phyloP scores from a whole-genome alignment of 106 monocot species.

The Amphibolis antarctica region DNA sequence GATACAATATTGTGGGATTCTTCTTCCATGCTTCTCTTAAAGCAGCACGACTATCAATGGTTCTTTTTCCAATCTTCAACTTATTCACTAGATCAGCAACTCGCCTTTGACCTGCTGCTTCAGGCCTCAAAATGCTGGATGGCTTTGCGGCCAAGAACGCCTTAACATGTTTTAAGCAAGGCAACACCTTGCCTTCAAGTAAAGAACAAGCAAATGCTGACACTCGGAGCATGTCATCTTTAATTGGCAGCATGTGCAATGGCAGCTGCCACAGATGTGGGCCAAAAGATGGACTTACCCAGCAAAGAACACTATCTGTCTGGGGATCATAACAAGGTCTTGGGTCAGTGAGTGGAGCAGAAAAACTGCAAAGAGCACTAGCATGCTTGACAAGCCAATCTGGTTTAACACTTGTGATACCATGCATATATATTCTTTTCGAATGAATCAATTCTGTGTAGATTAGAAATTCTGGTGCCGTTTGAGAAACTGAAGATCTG shows the following conservation, averaged over 20 bases:
- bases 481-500: slow-evolving; percentile 59
- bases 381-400: slow-evolving; percentile 81
- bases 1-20: slow-evolving; percentile 33
- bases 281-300: slow-evolving; percentile 80
- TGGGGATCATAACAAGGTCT: slow-evolving; percentile 74
- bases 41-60: slow-evolving; percentile 46
- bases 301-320: slow-evolving; percentile 51
- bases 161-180: slow-evolving; percentile 50
- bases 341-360: slow-evolving; percentile 59
- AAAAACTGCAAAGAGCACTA: slow-evolving; percentile 64
- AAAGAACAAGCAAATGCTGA: slow-evolving; percentile 72
- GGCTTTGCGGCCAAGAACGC: slow-evolving; percentile 44
- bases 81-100: slow-evolving; percentile 55
- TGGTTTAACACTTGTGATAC: slow-evolving; percentile 65
- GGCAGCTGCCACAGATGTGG: slow-evolving; percentile 85
- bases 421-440: slow-evolving; percentile 86
- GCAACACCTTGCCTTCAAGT: slow-evolving; percentile 71
- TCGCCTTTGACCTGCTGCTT: slow-evolving; percentile 55
- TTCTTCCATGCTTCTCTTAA: slow-evolving; percentile 54
- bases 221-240: slow-evolving; percentile 33
- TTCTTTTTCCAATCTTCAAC: slow-evolving; percentile 34
- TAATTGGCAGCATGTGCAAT: slow-evolving; percentile 46
- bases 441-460: slow-evolving; percentile 62
- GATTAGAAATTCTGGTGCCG: slow-evolving; percentile 69
- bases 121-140: slow-evolving; percentile 46